A percentile compares a stretch with the other conserved stretches of the same genome.
phyloP scores from a whole-genome alignment of 768 basidiomycete genomes.

The Mycena alexandri region DNA sequence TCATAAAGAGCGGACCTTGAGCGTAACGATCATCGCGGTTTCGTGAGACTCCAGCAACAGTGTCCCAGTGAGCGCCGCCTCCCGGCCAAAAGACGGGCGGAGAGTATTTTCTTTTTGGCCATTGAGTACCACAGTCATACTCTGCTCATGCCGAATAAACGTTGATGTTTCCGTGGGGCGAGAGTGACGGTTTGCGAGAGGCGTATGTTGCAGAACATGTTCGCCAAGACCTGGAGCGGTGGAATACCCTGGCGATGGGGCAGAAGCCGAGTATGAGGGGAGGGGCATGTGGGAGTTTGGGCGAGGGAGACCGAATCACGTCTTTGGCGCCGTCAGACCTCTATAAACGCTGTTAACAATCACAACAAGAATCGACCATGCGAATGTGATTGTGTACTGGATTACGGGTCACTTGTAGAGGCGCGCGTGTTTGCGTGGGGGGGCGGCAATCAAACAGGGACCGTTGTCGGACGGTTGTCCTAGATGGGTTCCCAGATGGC shows the following conservation, averaged over 20 bases:
- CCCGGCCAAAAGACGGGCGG: slow-evolving; percentile 16
- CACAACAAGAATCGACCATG: too few species aligned
- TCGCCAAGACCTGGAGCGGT: slow-evolving; percentile 7
- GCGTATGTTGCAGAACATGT: slow-evolving; percentile 18
- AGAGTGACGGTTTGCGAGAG: slow-evolving; percentile 2
- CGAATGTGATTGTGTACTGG: too few species aligned
- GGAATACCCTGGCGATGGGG: slow-evolving; percentile 12
- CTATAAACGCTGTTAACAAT: too few species aligned
- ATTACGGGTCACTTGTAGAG: too few species aligned
- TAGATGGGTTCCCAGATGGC: too few species aligned
- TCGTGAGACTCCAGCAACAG: slow-evolving; percentile 19
- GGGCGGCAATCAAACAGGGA: too few species aligned
- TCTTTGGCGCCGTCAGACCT: too few species aligned
- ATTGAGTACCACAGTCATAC: slow-evolving; percentile 13
- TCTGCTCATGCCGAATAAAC: slow-evolving; percentile 19
- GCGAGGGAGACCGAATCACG: not conserved
- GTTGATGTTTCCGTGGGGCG: slow-evolving; percentile 3
- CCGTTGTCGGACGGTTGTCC: too few species aligned
- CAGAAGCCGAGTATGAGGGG: slow-evolving; percentile 13
- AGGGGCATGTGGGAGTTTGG: not conserved
- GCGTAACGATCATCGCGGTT: not conserved
- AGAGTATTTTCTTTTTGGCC: slow-evolving; percentile 22
- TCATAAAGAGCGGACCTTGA: slow-evolving; percentile 5
- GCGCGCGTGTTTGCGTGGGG: too few species aligned
- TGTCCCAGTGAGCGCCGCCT: slow-evolving; percentile 12